These are phyloP conservation scores for Mucor velutinosus DNA, from an alignment of 371 early-diverging fungal species.

Conservation along the genomic window DNA sequence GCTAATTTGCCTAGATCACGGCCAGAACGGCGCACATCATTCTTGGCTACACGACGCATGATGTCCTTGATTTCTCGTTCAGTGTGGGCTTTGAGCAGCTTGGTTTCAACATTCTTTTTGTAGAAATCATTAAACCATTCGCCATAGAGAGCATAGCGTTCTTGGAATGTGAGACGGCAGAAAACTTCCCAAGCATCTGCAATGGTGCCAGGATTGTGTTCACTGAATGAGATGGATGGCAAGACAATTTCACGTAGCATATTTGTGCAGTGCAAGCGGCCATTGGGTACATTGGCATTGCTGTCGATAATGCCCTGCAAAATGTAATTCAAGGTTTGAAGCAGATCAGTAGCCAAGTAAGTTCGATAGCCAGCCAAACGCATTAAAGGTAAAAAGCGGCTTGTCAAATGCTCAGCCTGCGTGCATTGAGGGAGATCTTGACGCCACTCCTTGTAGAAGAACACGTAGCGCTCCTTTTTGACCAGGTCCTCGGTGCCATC, in stretches of 20 bases:
- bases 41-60: slow-evolving; percentile 80
- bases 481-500: slow-evolving; percentile 28
- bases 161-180: slow-evolving; percentile 61
- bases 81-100: slow-evolving; percentile 51
- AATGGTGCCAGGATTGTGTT: slow-evolving; percentile 70
- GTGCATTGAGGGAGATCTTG: slow-evolving; percentile 44
- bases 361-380: slow-evolving; percentile 53
- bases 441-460: slow-evolving; percentile 67
- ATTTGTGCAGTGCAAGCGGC: slow-evolving; percentile 53
- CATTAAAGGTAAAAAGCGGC: slow-evolving; percentile 50
- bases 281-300: slow-evolving; percentile 23
- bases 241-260: slow-evolving; percentile 71
- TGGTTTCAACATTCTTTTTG: slow-evolving; percentile 50
- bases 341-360: slow-evolving; percentile 48
- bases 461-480: slow-evolving; percentile 44
- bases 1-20: slow-evolving; percentile 81
- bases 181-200: slow-evolving; percentile 82
- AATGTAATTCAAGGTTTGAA: slow-evolving; percentile 45
- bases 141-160: slow-evolving; percentile 76
- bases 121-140: slow-evolving; percentile 78
- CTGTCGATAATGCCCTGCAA: slow-evolving; percentile 42
- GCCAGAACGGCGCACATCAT: slow-evolving; percentile 80
- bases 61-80: slow-evolving; percentile 64
- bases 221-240: slow-evolving; percentile 72
- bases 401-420: slow-evolving; percentile 42